phyloP scores from a whole-genome alignment of 345 rosid genomes.

The Bretschneidera sinensis region DNA sequence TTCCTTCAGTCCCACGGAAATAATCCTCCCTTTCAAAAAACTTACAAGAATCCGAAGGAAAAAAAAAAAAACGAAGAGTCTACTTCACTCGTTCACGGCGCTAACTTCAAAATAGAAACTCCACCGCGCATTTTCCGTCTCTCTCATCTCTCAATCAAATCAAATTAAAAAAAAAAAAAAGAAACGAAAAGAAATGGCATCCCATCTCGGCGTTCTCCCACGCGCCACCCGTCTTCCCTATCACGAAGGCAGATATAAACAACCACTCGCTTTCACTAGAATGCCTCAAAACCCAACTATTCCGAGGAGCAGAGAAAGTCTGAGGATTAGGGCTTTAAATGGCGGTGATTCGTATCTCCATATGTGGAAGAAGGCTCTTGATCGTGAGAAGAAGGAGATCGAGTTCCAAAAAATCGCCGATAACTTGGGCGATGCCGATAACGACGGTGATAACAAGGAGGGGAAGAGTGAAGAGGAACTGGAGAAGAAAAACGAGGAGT shows the following conservation, averaged over 20 bases:
- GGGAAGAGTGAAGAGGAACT: conserved; percentile 25
- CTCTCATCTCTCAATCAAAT: neutral
- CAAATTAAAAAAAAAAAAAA: neutral
- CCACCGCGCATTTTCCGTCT: conserved; percentile 5
- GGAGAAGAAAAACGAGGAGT: conserved; percentile 74
- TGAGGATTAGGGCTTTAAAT: conserved; percentile 34
- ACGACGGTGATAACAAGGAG: conserved; percentile 4
- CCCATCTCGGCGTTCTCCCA: conserved; percentile 29
- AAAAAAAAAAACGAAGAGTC: neutral
- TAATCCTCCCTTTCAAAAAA: neutral
- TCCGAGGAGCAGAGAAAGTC: conserved; percentile 10
- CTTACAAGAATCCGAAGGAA: neutral
- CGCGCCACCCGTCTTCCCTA: conserved; percentile 28
- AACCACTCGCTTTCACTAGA: conserved; percentile 4
- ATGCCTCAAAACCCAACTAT: conserved; percentile 10
- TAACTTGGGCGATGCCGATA: conserved; percentile 5
- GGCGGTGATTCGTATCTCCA: conserved; percentile 60
- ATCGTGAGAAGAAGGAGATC: conserved; percentile 58
- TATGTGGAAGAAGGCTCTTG: conserved; percentile 82
- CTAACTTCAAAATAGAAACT: conserved; percentile 17
- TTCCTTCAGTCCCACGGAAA: conserved; percentile 37
- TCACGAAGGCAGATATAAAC: conserved; percentile 1
- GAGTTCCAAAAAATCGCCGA: conserved; percentile 55
- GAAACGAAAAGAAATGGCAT: conserved; percentile 28
- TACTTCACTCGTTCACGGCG: conserved; percentile 18